Evolutionary conservation across 2,329 filamentous ascomycete genomes (phyloP).

Genomic region (Pseudogymnoascus pannorum): DNA sequence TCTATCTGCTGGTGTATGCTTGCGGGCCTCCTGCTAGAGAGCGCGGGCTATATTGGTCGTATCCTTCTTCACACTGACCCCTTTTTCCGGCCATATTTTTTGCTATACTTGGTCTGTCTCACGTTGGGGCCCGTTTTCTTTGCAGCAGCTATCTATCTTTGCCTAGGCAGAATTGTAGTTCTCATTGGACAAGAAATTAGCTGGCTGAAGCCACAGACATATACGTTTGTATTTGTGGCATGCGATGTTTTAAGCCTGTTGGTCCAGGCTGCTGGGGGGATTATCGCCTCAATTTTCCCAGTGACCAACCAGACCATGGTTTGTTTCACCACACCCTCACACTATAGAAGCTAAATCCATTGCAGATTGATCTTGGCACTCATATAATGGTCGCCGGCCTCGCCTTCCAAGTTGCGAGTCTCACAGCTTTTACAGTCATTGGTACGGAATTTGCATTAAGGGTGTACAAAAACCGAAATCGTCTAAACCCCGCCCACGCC

Average conservation of each 20-base stretch:
- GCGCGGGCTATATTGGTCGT: conserved; percentile 48
- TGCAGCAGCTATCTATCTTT: conserved; percentile 49
- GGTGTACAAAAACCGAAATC: conserved; percentile 1
- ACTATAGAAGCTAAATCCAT: not conserved
- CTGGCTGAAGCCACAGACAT: conserved; percentile 37
- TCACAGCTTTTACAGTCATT: conserved; percentile 28
- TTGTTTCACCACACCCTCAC: not conserved
- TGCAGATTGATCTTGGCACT: conserved; percentile 36
- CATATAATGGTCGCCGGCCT: conserved; percentile 53
- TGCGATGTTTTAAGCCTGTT: conserved; percentile 52
- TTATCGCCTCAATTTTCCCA: conserved; percentile 41
- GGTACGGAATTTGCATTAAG: conserved; percentile 14
- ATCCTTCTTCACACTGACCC: conserved; percentile 46
- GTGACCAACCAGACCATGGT: conserved; percentile 31
- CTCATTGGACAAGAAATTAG: conserved; percentile 42
- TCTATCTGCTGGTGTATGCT: conserved; percentile 45
- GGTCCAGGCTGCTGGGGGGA: conserved; percentile 51
- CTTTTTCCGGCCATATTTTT: conserved; percentile 41
- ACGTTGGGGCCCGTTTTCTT: conserved; percentile 52
- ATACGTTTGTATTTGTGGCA: conserved; percentile 53
- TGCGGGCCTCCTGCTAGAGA: conserved; percentile 44
- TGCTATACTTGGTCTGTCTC: conserved; percentile 47
- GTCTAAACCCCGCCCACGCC: conserved; percentile 7
- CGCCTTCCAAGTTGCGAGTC: conserved; percentile 46
- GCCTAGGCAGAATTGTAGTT: conserved; percentile 48